phyloP scores from a whole-genome alignment of 495 filamentous ascomycete genomes.

The Penicillium dipodomyicola region DNA sequence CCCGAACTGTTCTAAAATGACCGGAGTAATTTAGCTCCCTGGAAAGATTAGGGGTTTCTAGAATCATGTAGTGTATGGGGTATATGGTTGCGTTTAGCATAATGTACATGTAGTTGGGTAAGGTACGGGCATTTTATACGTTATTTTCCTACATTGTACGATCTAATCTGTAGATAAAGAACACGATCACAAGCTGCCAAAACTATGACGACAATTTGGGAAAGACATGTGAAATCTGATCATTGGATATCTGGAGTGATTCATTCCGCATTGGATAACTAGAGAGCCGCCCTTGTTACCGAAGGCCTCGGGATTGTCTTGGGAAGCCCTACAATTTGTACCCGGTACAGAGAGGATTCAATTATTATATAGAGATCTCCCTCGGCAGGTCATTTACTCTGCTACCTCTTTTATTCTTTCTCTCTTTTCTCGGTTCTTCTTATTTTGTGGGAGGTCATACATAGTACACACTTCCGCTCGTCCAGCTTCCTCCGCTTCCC shows the following conservation, averaged over 20 bases:
- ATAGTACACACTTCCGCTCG: constrained; percentile 39
- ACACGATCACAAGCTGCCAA: constrained; percentile 14
- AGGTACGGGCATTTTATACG: neutral
- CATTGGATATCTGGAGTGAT: constrained; percentile 18
- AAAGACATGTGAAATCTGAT: constrained; percentile 28
- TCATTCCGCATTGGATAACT: neutral
- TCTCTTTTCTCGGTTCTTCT: constrained; percentile 1
- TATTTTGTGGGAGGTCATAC: constrained; percentile 6
- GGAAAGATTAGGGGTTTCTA: neutral
- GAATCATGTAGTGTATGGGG: neutral
- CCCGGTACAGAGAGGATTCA: constrained; percentile 10
- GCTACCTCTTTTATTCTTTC: neutral
- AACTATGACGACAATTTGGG: constrained; percentile 21
- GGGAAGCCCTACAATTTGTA: neutral
- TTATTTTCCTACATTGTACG: neutral
- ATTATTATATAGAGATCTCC: constrained; percentile 14
- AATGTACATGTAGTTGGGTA: neutral
- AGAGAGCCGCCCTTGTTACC: constrained; percentile 28
- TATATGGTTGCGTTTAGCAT: neutral
- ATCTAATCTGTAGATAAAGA: neutral
- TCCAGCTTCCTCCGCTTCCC: constrained; percentile 47
- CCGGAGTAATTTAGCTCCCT: constrained; percentile 19
- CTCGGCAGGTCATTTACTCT: constrained; percentile 11
- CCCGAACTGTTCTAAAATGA: neutral
- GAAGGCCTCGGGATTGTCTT: constrained; percentile 33